A percentile compares a stretch with the other conserved stretches of the same genome.
Evolutionary conservation across 495 filamentous ascomycete genomes (phyloP).

Genomic region (Aspergillus sclerotioniger): DNA sequence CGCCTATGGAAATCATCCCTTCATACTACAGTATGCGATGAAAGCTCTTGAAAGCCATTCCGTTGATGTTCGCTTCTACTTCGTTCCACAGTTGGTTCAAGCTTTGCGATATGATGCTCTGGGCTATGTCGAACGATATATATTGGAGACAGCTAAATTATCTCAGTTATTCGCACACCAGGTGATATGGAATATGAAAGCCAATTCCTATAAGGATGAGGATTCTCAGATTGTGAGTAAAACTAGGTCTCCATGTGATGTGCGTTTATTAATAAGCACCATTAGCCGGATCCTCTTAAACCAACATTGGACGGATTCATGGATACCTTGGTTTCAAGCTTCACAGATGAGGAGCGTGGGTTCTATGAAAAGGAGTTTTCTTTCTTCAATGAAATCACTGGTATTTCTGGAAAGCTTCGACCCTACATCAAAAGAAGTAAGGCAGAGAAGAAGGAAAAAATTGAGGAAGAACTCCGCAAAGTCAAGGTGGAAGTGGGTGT

Average conservation of each 20-base stretch:
- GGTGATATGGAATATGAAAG: conserved; percentile 99
- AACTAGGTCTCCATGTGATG: neutral
- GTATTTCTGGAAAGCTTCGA: conserved; percentile 89
- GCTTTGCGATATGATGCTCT: conserved; percentile 91
- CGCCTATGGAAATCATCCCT: conserved; percentile 89
- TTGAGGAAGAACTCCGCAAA: conserved; percentile 95
- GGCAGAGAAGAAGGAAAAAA: conserved; percentile 97
- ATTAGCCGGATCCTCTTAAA: conserved; percentile 85
- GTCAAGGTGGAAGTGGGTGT: conserved; percentile 96
- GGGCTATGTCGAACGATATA: conserved; percentile 95
- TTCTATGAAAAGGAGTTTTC: conserved; percentile 96
- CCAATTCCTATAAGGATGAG: conserved; percentile 97
- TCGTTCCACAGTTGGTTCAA: conserved; percentile 97
- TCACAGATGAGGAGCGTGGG: conserved; percentile 68
- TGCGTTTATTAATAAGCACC: conserved; percentile 35
- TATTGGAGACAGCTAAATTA: conserved; percentile 90
- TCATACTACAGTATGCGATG: conserved; percentile 97
- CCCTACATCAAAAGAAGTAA: conserved; percentile 92
- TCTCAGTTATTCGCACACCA: conserved; percentile 98
- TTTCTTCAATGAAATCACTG: conserved; percentile 97
- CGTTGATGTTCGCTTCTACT: conserved; percentile 96
- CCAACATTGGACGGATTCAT: conserved; percentile 90
- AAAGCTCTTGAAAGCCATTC: conserved; percentile 88
- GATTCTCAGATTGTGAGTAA: conserved; percentile 77
- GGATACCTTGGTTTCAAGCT: conserved; percentile 76